Evolutionary conservation across 169 alveolate genomes (phyloP), one percentile per base, ranked within the genome.

Genomic region (Plasmodium inui): DNA sequence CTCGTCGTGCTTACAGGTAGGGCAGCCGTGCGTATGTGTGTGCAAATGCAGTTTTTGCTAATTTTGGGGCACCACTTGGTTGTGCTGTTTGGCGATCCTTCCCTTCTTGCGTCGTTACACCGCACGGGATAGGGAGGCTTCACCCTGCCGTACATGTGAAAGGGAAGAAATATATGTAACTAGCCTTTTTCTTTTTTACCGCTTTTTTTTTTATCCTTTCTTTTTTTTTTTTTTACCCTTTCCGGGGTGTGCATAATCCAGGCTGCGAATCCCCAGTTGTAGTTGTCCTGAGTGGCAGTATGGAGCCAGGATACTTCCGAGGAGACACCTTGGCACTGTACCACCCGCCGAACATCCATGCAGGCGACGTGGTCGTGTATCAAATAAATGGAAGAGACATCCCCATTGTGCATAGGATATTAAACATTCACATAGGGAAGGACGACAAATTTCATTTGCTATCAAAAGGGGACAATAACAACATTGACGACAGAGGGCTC

Each of bases 381-480:
- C 92, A 97, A 79, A 94, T 97, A 10, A 95, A 96, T 30, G 97
- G 96, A 76, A 96, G 98, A 92, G 98, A 95, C 73, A 98, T 98
- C 30, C 99, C 99, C 17, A 98, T 98, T 46, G 99, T 98, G 30
- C 99, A 98, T 92, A 97, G 99, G 83, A 98, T 97, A 26, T 95
- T 97, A 30, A 93, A 97, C 70, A 91, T 97, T 46, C 97, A 98
- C 85, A 95, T 94, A 39, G 96, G 96, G 39, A 92, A 96, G 82
- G 97, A 97, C 26, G 97, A 96, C 32, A 92, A 82, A 70, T 73
- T 92, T 80, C 95, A 95, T 57, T 94, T 98, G 70, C 93, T 98
- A 80, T 97, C 99, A 28, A 98, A 98, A 97, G 99, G 99, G 19
- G 99, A 98, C 95, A 98, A 98, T 95, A 98, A 98, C 94, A 95